These are phyloP conservation scores for Zasmidium cellare DNA, from an alignment of 2,329 filamentous ascomycete genomes.

Conservation along the genomic window DNA sequence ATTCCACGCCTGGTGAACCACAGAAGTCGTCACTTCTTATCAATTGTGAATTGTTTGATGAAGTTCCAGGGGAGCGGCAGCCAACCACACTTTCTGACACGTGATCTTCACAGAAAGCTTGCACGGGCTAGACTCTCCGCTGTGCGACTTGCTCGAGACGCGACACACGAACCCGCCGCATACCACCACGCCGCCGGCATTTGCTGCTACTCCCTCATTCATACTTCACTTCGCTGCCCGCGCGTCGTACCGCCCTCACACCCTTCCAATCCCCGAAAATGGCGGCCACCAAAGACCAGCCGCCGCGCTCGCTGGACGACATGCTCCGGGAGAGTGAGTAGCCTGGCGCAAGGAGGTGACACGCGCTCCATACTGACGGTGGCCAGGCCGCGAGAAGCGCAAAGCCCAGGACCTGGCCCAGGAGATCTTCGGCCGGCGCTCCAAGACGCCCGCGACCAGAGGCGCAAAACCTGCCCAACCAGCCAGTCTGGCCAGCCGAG, in stretches of 20 bases:
- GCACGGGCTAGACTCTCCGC: no score
- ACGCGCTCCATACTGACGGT: background rate
- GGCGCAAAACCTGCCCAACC: constrained; percentile 38
- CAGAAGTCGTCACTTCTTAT: background rate
- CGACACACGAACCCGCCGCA: background rate
- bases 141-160: background rate
- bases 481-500: constrained; percentile 67
- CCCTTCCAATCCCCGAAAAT: constrained; percentile 6
- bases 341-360: background rate
- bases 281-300: constrained; percentile 14
- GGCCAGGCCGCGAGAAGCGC: constrained; percentile 23
- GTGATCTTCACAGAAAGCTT: background rate
- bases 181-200: background rate
- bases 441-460: constrained; percentile 56
- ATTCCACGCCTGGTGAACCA: background rate
- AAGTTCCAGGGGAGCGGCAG: background rate
- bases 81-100: background rate
- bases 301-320: constrained; percentile 19
- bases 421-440: constrained; percentile 67
- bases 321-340: constrained; percentile 24
- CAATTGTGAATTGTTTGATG: background rate
- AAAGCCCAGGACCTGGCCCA: constrained; percentile 57
- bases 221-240: background rate
- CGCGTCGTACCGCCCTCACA: background rate
- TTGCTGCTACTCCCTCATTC: background rate